phyloP scores from a whole-genome alignment of 2,329 filamentous ascomycete genomes.

The Aspergillus sp. region DNA sequence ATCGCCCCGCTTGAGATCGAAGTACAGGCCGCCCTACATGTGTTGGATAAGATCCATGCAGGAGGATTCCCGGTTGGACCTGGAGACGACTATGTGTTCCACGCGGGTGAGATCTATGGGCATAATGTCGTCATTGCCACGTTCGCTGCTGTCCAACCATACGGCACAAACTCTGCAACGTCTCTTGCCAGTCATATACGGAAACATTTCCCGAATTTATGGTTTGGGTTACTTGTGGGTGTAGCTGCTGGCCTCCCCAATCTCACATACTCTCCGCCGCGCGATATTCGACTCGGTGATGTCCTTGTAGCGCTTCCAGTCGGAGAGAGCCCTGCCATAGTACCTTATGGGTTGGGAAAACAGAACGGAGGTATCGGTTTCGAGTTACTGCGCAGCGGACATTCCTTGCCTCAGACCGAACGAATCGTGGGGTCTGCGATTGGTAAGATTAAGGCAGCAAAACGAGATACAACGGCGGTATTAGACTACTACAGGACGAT shows the following conservation, averaged over 20 bases:
- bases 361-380: slow-evolving; percentile 26
- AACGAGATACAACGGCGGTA: no score
- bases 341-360: slow-evolving; percentile 38
- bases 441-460: slow-evolving; percentile 1
- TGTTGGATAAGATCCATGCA: slow-evolving; percentile 34
- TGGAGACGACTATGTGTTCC: slow-evolving; percentile 40
- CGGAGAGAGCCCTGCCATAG: slow-evolving; percentile 23
- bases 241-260: slow-evolving; percentile 38
- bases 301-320: slow-evolving; percentile 33
- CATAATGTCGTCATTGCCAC: slow-evolving; percentile 41
- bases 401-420: slow-evolving; percentile 28
- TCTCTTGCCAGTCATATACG: slow-evolving; percentile 37
- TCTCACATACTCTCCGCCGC: slow-evolving; percentile 19
- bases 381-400: slow-evolving; percentile 24
- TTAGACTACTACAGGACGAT: background rate
- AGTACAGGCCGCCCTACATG: slow-evolving; percentile 32
- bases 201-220: slow-evolving; percentile 37
- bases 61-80: slow-evolving; percentile 29
- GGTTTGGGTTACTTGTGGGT: slow-evolving; percentile 40
- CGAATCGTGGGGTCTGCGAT: slow-evolving; percentile 32
- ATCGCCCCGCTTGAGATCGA: slow-evolving; percentile 42
- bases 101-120: slow-evolving; percentile 36
- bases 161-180: slow-evolving; percentile 35
- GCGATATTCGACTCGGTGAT: slow-evolving; percentile 42
- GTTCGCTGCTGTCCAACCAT: slow-evolving; percentile 34